phyloP scores from a whole-genome alignment of 768 basidiomycete genomes.

The Cystofilobasidium macerans region DNA sequence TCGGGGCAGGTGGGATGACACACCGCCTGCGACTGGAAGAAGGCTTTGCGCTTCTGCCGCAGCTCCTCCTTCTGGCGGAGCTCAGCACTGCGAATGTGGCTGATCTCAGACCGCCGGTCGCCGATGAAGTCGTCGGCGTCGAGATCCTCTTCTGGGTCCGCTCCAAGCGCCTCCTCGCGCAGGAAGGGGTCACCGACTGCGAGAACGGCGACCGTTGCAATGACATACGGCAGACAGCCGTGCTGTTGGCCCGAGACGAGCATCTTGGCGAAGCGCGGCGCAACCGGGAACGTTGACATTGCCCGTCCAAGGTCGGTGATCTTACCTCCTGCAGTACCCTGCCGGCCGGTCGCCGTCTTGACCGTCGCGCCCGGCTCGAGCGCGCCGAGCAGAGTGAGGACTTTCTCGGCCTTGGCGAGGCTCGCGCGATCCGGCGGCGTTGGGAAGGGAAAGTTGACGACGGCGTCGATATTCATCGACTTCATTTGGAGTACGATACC shows the following conservation, averaged over 20 bases:
- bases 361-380: constrained; percentile 43
- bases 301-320: constrained; percentile 83
- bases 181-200: constrained; percentile 95
- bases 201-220: constrained; percentile 78
- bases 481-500: constrained; percentile 98
- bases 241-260: constrained; percentile 74
- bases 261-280: constrained; percentile 93
- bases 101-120: constrained; percentile 8
- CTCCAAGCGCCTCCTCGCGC: constrained; percentile 51
- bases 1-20: constrained; percentile 26
- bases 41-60: constrained; percentile 58
- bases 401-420: constrained; percentile 68
- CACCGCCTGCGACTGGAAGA: constrained; percentile 72
- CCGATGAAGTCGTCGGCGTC: constrained; percentile 43
- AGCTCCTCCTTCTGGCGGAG: constrained; percentile 44
- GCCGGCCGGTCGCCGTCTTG: constrained; percentile 32
- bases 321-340: constrained; percentile 44
- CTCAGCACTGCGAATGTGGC: constrained; percentile 45
- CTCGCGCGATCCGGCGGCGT: constrained; percentile 75
- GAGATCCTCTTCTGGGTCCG: constrained; percentile 43
- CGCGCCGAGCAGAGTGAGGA: constrained; percentile 72
- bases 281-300: constrained; percentile 88
- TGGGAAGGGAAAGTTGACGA: constrained; percentile 96
- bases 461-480: constrained; percentile 92
- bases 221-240: constrained; percentile 80